Percentiles rank a stretch among this genome's conserved stretches.
Evolutionary conservation across 2,329 filamentous ascomycete species (phyloP).

Genomic region (Trichoderma sp.): DNA sequence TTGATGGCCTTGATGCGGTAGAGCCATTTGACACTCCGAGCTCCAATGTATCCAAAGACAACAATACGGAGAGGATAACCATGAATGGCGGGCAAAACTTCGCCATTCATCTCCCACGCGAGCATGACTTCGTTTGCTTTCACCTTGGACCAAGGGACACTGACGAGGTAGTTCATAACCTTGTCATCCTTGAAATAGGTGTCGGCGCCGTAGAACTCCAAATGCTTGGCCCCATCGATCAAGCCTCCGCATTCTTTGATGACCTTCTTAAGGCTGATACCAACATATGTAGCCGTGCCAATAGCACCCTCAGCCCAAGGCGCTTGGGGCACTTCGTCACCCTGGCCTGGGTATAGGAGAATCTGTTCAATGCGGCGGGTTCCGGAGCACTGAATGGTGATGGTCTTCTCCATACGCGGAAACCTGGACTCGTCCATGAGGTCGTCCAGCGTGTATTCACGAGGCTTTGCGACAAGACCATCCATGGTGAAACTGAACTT

Average conservation of each 20-base stretch:
- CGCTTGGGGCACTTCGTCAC: constrained; percentile 2
- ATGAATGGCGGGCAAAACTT: neutral
- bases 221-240: neutral
- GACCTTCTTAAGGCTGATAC: constrained; percentile 5
- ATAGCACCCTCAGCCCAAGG: constrained; percentile 14
- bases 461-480: constrained; percentile 4
- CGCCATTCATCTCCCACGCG: constrained; percentile 10
- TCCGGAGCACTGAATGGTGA: constrained; percentile 12
- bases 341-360: constrained; percentile 5
- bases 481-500: constrained; percentile 4
- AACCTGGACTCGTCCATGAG: constrained; percentile 14
- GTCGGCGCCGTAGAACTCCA: constrained; percentile 12
- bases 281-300: neutral
- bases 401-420: constrained; percentile 1
- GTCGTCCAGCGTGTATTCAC: neutral
- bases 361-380: constrained; percentile 14
- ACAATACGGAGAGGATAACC: constrained; percentile 8
- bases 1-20: constrained; percentile 15
- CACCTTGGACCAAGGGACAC: constrained; percentile 7
- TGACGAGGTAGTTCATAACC: constrained; percentile 13
- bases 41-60: constrained; percentile 11
- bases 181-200: constrained; percentile 17
- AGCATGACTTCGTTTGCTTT: constrained; percentile 15
- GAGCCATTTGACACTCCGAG: constrained; percentile 11
- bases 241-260: constrained; percentile 9